Evolutionary conservation across 2,329 filamentous ascomycete genomes (phyloP).

Genomic region (Cladosporium oxysporum): DNA sequence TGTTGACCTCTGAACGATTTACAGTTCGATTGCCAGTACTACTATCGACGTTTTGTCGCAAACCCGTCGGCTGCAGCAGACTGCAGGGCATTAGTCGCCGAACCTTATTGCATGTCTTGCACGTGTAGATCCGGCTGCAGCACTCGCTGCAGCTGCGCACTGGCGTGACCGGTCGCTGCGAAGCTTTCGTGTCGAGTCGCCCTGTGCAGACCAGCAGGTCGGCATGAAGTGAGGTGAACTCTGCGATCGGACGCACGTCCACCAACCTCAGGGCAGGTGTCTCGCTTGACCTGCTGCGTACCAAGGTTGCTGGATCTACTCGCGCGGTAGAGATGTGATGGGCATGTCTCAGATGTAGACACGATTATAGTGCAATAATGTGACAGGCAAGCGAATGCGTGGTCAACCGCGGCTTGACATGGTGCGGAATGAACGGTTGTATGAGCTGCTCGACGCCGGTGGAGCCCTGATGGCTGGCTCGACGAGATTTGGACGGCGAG

Average conservation of each 20-base stretch:
- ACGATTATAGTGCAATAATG: background rate
- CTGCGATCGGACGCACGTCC: conserved; percentile 1
- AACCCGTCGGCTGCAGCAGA: background rate
- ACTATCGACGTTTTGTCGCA: conserved; percentile 1
- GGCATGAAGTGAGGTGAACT: conserved; percentile 5
- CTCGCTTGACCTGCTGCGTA: conserved; percentile 1
- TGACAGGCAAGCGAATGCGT: background rate
- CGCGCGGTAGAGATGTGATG: background rate
- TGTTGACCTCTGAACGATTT: conserved; percentile 1
- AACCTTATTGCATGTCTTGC: background rate
- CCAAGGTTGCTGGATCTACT: background rate
- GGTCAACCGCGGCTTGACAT: background rate
- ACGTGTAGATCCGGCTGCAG: conserved; percentile 13
- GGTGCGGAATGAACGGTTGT: background rate
- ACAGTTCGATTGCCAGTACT: background rate
- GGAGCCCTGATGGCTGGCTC: conserved; percentile 2
- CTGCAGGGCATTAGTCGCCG: background rate
- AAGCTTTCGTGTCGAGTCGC: background rate
- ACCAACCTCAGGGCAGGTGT: background rate
- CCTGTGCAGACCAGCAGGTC: conserved; percentile 4
- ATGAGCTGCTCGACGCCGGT: background rate
- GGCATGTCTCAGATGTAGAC: background rate
- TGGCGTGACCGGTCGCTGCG: background rate
- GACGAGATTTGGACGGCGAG: background rate
- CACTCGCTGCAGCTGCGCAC: background rate